phyloP scores from a whole-genome alignment of 345 rosid species.

The Gossypium mustelinum region DNA sequence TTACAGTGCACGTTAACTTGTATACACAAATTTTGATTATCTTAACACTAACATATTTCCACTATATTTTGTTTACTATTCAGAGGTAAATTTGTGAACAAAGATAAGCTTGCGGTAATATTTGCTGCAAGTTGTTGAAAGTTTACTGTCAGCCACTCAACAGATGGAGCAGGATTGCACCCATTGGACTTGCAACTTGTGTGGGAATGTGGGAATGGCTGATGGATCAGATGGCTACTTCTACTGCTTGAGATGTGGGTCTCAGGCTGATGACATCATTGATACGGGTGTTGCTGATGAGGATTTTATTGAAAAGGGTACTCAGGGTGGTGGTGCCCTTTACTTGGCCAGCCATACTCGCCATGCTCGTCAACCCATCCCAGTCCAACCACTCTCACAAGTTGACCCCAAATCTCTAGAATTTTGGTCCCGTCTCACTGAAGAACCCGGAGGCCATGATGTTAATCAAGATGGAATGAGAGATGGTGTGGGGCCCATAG shows the following conservation, averaged over 20 bases:
- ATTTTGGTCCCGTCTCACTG: slow-evolving; percentile 41
- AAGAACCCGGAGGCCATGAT: not conserved
- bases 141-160: not conserved
- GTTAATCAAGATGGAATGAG: not conserved
- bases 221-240: slow-evolving; percentile 52
- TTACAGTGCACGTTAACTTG: no score
- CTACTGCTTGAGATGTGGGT: slow-evolving; percentile 49
- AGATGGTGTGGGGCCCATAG: slow-evolving; percentile 37
- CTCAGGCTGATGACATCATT: slow-evolving; percentile 40
- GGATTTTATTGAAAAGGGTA: slow-evolving; percentile 45
- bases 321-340: slow-evolving; percentile 40
- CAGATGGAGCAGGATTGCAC: slow-evolving; percentile 24
- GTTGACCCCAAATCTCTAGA: slow-evolving; percentile 27
- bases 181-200: slow-evolving; percentile 39
- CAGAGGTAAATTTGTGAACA: not conserved
- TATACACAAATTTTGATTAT: no score
- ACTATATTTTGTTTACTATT: not conserved
- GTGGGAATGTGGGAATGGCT: slow-evolving; percentile 40
- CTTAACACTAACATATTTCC: no score
- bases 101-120: not conserved
- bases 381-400: slow-evolving; percentile 21
- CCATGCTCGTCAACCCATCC: slow-evolving; percentile 17
- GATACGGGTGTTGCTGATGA: slow-evolving; percentile 61
- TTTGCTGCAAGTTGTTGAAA: not conserved
- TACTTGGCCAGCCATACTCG: slow-evolving; percentile 42